These are phyloP conservation scores for Magnusiomyces suaveolens DNA, from an alignment of 1,139 yeast genomes.

Conservation along the genomic window DNA sequence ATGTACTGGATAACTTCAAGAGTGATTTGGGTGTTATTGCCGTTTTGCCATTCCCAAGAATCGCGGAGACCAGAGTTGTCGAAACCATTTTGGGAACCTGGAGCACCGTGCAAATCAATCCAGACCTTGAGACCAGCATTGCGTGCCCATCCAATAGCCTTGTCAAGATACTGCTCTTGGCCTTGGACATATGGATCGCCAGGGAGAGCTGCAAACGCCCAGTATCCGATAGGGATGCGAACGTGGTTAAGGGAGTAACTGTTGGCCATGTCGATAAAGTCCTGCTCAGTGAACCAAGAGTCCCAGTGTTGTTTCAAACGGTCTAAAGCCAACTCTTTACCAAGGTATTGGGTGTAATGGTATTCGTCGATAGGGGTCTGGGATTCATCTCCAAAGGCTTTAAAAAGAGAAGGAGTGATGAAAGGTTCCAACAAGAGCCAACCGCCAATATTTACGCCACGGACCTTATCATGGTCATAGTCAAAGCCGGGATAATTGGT, in stretches of 20 bases:
- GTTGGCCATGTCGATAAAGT: conserved; percentile 49
- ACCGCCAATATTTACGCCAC: conserved; percentile 85
- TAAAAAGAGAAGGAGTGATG: conserved; percentile 76
- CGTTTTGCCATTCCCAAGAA: conserved; percentile 40
- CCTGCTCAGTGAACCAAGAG: conserved; percentile 67
- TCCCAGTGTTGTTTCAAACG: conserved; percentile 66
- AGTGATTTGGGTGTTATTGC: conserved; percentile 45
- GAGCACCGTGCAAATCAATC: conserved; percentile 92
- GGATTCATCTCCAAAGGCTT: conserved; percentile 36
- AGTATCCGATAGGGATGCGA: conserved; percentile 88
- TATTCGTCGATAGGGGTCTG: conserved; percentile 78
- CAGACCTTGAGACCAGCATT: conserved; percentile 60
- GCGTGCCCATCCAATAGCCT: conserved; percentile 70
- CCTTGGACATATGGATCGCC: conserved; percentile 87
- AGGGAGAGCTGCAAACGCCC: conserved; percentile 67
- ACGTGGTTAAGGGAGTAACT: conserved; percentile 70
- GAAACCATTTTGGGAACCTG: conserved; percentile 96
- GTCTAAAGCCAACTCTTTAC: conserved; percentile 45
- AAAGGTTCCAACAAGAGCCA: conserved; percentile 82
- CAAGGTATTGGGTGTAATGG: conserved; percentile 54
- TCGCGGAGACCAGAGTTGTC: conserved; percentile 91
- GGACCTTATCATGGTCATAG: conserved; percentile 44
- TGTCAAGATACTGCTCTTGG: conserved; percentile 61
- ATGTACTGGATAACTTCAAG: conserved; percentile 39
- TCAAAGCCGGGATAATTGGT: conserved; percentile 29